Percentiles rank a stretch among this genome's conserved stretches.
Evolutionary conservation across 768 basidiomycete species (phyloP).

Genomic region (Boletus rufocinnamomeus): DNA sequence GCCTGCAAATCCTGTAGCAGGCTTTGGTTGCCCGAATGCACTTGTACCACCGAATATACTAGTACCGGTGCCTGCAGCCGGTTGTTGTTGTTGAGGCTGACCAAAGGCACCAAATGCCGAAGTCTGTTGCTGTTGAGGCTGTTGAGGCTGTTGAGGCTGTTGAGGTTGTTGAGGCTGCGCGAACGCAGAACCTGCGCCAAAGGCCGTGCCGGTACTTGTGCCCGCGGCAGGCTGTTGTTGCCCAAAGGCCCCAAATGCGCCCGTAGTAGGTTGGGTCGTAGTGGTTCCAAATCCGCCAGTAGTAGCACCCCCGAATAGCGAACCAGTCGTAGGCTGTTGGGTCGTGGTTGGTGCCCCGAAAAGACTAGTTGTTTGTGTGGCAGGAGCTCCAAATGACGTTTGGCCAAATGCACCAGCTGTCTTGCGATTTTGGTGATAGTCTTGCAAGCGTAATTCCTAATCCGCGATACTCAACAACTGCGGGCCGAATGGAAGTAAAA

Average conservation of each 20-base stretch:
- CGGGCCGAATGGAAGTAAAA: constrained; percentile 6
- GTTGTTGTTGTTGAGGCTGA: constrained; percentile 40
- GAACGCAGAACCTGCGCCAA: constrained; percentile 45
- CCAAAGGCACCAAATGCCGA: constrained; percentile 56
- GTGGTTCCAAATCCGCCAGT: constrained; percentile 26
- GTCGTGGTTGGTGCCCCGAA: constrained; percentile 32
- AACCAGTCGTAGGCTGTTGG: constrained; percentile 31
- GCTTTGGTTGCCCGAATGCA: constrained; percentile 36
- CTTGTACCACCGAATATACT: constrained; percentile 37
- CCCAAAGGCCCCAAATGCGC: constrained; percentile 36
- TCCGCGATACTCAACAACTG: constrained; percentile 4
- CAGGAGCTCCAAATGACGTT: constrained; percentile 34
- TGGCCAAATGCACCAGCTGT: constrained; percentile 65
- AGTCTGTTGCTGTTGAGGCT: constrained; percentile 34
- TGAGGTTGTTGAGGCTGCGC: constrained; percentile 37
- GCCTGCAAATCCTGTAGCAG: constrained; percentile 32
- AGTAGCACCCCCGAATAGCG: constrained; percentile 33
- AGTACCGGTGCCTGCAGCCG: constrained; percentile 37
- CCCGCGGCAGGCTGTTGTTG: constrained; percentile 40
- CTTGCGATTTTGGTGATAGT: constrained; percentile 74
- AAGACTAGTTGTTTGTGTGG: constrained; percentile 27
- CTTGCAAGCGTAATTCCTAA: constrained; percentile 76
- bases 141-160: constrained; percentile 15
- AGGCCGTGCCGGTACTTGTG: constrained; percentile 38
- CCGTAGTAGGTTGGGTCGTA: constrained; percentile 29